Evolutionary conservation across 345 rosid species (phyloP), one percentile per base, ranked within the genome.

Genomic region (Heritiera fomes): DNA sequence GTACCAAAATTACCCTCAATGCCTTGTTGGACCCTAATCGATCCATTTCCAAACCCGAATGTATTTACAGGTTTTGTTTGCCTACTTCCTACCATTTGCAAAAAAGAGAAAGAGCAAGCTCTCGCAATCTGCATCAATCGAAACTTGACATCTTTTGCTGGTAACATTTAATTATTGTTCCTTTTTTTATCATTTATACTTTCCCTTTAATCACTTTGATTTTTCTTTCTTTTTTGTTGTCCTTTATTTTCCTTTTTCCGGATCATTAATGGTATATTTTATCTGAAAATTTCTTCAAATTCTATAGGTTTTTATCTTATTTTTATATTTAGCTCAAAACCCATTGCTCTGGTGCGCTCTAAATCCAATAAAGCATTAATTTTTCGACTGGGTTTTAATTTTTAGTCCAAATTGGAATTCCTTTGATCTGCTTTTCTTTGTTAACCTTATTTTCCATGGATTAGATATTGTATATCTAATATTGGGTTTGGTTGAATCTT

Each of bases 381-480:
- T 71, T 67, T 43, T 47, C 13, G 10, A 23, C 13, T 30, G 49
- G 32, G 64, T 34, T 71, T 49, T 50, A 23, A 23, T 47, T 47
- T 69, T 69, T 11, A 71, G 60, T 71, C 60, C 5, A 30, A 52
- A 30, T 71, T 52, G 20, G 28, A 30, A 71, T 71, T 50, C 46
- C 75, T 8, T 52, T 71, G 30, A 52, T 52, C 61, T 34, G 61
- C 8, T 52, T 52, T 50, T 15, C n/a, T 23, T 34, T 20, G 17
- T 68, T 68, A 20, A 46, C 34, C 34, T 18, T 66, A 1, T 43
- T 68, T n/a, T 2, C 72, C 7, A 61, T 30, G 30, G 66, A 12
- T 61, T n/a, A n/a, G n/a, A n/a, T n/a, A n/a, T n/a, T 28, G 7
- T 11, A n/a, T 43, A 5, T 20, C 55, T 46, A 11, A 20, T 68